Evolutionary conservation across 1,139 yeast genomes (phyloP), one percentile per base, ranked within the genome.

Genomic region (Saccharomycopsis hybrid): DNA sequence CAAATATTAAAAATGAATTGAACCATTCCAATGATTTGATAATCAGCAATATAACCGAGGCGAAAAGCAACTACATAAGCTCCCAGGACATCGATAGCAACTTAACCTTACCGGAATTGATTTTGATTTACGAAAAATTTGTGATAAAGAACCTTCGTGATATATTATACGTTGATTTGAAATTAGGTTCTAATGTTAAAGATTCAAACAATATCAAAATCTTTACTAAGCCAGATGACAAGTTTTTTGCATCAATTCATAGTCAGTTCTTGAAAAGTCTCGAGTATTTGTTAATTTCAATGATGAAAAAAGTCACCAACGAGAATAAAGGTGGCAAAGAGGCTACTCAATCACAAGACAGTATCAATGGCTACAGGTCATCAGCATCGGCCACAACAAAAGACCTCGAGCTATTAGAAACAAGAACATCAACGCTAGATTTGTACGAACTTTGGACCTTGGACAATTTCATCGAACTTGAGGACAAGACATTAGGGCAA

Each of bases 391-490:
- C 18, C 8, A 31, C 32, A 13, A 28, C 5, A n/a, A 18, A 2
- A 5, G n/a, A 8, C 28, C 5, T 5, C 33, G 29, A 25, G 28
- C 27, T 31, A 18, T 27, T 33, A 43, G 65, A 1, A 33, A 61
- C 35, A 13, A 44, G 27, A 46, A 52, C 28, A 56, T 64, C 25
- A 58, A 64, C 54, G 41, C 50, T 31, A 18, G 56, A 53, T 40
- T 33, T 53, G 28, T 49, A 51, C 43, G 71, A 73, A 25, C 61
- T 70, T 28, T 58, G 70, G 45, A 71, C 81, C 0, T 62, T 82
- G 46, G 73, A 78, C 50, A 81, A 82, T 58, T 62, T 82, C 49
- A 72, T 71, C 49, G 71, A 70, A 38, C 62, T 83, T 31, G 67
- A 75, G 41, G 67, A 66, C 24, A 59, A 57, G 9, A 66, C 74